phyloP scores from a whole-genome alignment of 257 asterid species.

The Fraxinus quadrangulata region DNA sequence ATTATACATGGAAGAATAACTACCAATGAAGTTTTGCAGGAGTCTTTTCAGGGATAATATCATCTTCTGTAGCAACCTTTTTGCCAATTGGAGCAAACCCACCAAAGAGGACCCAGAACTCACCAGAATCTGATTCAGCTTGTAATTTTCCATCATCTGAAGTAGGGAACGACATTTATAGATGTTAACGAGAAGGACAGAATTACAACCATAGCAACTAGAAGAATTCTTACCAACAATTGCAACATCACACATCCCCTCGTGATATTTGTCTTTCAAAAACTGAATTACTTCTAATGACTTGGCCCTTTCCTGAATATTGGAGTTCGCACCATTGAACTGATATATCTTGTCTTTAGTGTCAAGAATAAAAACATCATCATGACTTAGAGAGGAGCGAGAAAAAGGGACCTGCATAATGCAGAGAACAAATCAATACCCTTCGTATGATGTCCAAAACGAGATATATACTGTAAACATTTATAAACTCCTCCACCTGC shows the following conservation, averaged over 20 bases:
- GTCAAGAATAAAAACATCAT: slow-evolving; percentile 92
- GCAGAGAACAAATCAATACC: slow-evolving; percentile 5
- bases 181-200: slow-evolving; percentile 8
- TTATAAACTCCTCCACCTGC: slow-evolving; percentile 51
- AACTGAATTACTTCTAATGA: slow-evolving; percentile 91
- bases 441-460: not conserved
- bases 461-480: not conserved
- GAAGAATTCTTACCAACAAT: slow-evolving; percentile 71
- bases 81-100: slow-evolving; percentile 98
- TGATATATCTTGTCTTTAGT: slow-evolving; percentile 90
- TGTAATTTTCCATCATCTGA: slow-evolving; percentile 96
- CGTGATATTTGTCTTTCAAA: slow-evolving; percentile 94
- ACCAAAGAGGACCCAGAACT: slow-evolving; percentile 98
- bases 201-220: slow-evolving; percentile 12
- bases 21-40: slow-evolving; percentile 79
- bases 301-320: slow-evolving; percentile 96
- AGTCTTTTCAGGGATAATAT: slow-evolving; percentile 80
- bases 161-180: slow-evolving; percentile 22
- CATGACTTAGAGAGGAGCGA: slow-evolving; percentile 94
- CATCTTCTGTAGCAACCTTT: slow-evolving; percentile 86
- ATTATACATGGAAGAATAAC: slow-evolving; percentile 1
- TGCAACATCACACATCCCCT: slow-evolving; percentile 93
- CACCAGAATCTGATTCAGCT: slow-evolving; percentile 98
- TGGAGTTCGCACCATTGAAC: slow-evolving; percentile 97
- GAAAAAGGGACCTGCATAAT: slow-evolving; percentile 77